phyloP scores from a whole-genome alignment of 768 basidiomycete genomes.

The Pleurotus ostreatus region DNA sequence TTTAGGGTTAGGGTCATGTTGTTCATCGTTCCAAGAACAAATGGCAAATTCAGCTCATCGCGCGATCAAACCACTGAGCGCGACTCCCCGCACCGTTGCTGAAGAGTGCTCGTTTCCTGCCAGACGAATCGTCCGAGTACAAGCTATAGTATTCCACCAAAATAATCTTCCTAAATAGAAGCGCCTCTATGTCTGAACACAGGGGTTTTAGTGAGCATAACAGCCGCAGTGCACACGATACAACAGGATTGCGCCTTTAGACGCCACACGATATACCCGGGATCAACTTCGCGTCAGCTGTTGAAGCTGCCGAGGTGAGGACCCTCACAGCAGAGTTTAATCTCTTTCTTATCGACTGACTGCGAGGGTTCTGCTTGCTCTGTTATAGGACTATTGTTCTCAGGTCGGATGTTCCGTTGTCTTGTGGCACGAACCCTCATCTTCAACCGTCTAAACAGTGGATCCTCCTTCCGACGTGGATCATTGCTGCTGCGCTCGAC shows the following conservation, averaged over 20 bases:
- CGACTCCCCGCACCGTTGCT: too few species aligned
- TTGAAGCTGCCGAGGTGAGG: neutral
- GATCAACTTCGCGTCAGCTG: neutral
- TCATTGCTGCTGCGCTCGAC: neutral
- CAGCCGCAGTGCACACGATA: too few species aligned
- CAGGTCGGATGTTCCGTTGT: conserved; percentile 5
- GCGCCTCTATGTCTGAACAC: too few species aligned
- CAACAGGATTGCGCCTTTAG: too few species aligned
- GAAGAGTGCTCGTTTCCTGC: too few species aligned
- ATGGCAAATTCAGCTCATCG: too few species aligned
- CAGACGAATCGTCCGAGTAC: too few species aligned
- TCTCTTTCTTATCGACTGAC: neutral
- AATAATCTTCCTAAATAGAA: too few species aligned
- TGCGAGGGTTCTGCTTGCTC: neutral
- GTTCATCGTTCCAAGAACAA: too few species aligned
- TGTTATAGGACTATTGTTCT: neutral
- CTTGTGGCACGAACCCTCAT: neutral
- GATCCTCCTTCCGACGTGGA: neutral
- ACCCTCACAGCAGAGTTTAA: conserved; percentile 2
- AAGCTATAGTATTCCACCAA: neutral
- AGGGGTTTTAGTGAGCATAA: neutral
- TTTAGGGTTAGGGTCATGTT: too few species aligned
- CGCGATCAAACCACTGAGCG: too few species aligned
- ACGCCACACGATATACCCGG: neutral
- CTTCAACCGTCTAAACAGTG: neutral